Conservation (phyloP, 768 basidiomycete genomes). For the Lactifluus volemus region DNA sequence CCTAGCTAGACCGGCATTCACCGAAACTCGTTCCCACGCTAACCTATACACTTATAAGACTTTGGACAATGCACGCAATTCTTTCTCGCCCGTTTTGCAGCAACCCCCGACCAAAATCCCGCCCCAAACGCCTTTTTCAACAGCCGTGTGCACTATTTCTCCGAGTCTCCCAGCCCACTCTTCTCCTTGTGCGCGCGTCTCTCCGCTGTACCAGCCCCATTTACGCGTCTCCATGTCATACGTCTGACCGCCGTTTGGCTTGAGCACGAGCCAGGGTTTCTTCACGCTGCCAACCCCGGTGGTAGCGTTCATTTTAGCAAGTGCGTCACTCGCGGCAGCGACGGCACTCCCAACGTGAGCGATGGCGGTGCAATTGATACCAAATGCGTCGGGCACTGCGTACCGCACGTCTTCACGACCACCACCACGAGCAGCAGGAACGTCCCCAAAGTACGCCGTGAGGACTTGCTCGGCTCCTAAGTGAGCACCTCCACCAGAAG, state of each 20-base stretch:
- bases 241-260: constrained; percentile 59
- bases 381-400: constrained; percentile 45
- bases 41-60: neutral
- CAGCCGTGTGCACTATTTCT: constrained; percentile 21
- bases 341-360: constrained; percentile 36
- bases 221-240: constrained; percentile 40
- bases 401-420: neutral
- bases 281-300: constrained; percentile 4
- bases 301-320: neutral
- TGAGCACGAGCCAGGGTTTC: constrained; percentile 52
- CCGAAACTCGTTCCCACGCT: constrained; percentile 3
- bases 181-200: constrained; percentile 17
- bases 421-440: neutral
- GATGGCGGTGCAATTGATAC: constrained; percentile 64
- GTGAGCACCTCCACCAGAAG: constrained; percentile 21
- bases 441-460: constrained; percentile 29
- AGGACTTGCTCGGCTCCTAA: constrained; percentile 36
- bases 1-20: constrained; percentile 7
- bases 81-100: constrained; percentile 49
- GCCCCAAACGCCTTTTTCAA: constrained; percentile 30
- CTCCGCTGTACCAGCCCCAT: constrained; percentile 30
- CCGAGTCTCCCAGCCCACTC: constrained; percentile 32
- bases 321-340: constrained; percentile 28
- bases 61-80: constrained; percentile 31
- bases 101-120: constrained; percentile 62